Conservation (phyloP, 176 grass and related monocot genomes). For the Avena sativa region DNA sequence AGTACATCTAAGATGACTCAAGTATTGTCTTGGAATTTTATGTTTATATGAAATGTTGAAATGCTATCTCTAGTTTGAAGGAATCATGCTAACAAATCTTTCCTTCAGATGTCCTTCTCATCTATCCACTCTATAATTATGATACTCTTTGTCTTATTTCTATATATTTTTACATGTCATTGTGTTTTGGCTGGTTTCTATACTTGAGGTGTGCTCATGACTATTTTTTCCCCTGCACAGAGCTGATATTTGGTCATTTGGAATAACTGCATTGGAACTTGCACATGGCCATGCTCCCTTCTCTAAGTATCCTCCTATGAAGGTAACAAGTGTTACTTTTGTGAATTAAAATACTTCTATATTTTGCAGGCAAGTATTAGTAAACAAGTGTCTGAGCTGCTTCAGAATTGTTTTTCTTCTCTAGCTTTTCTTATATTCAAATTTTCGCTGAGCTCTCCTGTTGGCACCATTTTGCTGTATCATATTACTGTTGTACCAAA, state of each 20-base stretch:
- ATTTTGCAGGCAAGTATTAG: background rate
- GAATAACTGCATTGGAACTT: constrained; percentile 80
- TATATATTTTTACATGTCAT: background rate
- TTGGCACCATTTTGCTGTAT: constrained; percentile 2
- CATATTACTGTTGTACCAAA: background rate
- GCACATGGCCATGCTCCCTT: constrained; percentile 86
- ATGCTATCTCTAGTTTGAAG: background rate
- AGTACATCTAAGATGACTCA: background rate
- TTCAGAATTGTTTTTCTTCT: background rate
- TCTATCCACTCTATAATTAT: background rate
- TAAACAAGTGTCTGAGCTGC: background rate
- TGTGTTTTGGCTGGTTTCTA: constrained; percentile 24
- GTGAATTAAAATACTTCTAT: constrained; percentile 4
- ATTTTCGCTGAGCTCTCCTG: background rate
- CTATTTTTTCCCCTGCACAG: constrained; percentile 47
- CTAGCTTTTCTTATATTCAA: background rate
- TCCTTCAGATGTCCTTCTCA: background rate
- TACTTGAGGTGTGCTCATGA: constrained; percentile 14
- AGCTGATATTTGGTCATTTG: constrained; percentile 89
- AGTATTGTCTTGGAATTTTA: background rate
- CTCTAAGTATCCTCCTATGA: constrained; percentile 88
- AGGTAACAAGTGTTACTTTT: constrained; percentile 47
- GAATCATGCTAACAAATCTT: constrained; percentile 10
- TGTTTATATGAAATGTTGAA: background rate
- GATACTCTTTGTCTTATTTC: background rate